Evolutionary conservation across 768 basidiomycete genomes (phyloP), one percentile per base, ranked within the genome.

Genomic region (Vararia minispora): DNA sequence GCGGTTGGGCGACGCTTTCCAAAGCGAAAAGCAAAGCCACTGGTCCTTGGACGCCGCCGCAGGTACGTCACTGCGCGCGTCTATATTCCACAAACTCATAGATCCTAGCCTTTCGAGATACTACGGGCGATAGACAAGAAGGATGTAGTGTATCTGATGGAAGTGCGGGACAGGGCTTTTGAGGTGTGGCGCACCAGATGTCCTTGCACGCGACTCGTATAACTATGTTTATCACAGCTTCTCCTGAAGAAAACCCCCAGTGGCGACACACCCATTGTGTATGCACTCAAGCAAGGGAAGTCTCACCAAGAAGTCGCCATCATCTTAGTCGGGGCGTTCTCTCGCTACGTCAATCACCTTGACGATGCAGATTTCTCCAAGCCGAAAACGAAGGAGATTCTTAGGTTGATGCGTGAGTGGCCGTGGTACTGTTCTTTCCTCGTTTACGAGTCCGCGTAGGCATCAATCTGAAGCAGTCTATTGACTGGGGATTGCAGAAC

Each of bases 271-370:
- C 91, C 92, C 6, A 72, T 98, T 11, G 71, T 95, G 6, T 89
- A 97, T 53, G 88, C 90, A 1, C 88, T 94, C 70, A 69, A 82
- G 17, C 79, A 85, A 21, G 82, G 84, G 20, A 60, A 68, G 44
- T 72, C 74, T 27, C 79, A 88, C 48, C 66, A 73, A 42, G 90
- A 95, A 36, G 74, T 97, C 7, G 83, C 88, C 3, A 86, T 98
- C 43, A 51, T 94, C 4, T 66, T 98, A 2, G 57, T 95, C 11
- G 92, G 92, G 10, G 89, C 92, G 10, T 78, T 95, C 53, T 91
- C 88, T 10, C 76, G 91, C 16, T 94, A 79, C 65, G 76, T 98
- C 39, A 98, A 98, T 55, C 69, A 85, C 51, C 67, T 95, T 1
- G 77, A 84, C 42, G 89, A 89, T 42, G 74, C 72, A 31, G 87